Evolutionary conservation across 2,329 filamentous ascomycete genomes (phyloP).

Genomic region (Raffaelea ambrosiae): DNA sequence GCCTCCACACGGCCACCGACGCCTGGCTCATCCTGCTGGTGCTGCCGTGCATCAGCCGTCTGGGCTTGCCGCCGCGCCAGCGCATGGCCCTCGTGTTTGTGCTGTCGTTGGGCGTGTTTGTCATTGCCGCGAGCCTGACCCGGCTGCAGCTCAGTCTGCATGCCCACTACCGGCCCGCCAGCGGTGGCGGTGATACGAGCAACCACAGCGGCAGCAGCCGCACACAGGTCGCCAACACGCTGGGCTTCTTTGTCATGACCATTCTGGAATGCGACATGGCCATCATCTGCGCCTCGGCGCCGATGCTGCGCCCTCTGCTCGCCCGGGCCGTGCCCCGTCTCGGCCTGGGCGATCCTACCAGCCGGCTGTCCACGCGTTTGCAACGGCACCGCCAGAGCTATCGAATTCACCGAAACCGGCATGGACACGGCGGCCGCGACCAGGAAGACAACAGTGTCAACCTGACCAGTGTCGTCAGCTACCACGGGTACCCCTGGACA

Average conservation of each 20-base stretch:
- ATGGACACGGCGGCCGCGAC: not conserved
- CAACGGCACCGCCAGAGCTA: too few relatives aligned
- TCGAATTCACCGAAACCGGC: not conserved
- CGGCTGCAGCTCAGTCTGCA: constrained; percentile 22
- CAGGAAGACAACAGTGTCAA: constrained; percentile 16
- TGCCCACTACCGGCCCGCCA: constrained; percentile 15
- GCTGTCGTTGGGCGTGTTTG: constrained; percentile 34
- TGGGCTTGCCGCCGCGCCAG: constrained; percentile 31
- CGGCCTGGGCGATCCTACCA: constrained; percentile 10
- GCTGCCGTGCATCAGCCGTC: constrained; percentile 28
- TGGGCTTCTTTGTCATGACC: constrained; percentile 28
- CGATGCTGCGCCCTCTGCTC: constrained; percentile 21
- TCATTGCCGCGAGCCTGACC: constrained; percentile 25
- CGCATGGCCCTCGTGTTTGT: constrained; percentile 34
- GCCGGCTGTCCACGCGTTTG: too few relatives aligned
- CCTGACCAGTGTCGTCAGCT: constrained; percentile 20
- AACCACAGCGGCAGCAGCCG: constrained; percentile 2
- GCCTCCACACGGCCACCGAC: constrained; percentile 38
- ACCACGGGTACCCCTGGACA: constrained; percentile 23
- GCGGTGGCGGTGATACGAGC: not conserved
- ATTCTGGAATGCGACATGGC: constrained; percentile 25
- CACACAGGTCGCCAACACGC: too few relatives aligned
- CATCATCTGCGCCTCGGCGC: constrained; percentile 25
- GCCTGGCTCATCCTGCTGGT: constrained; percentile 33
- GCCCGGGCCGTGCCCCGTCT: constrained; percentile 18